Evolutionary conservation across 768 basidiomycete genomes (phyloP).

Genomic region (Coprinopsis marcescibilis): DNA sequence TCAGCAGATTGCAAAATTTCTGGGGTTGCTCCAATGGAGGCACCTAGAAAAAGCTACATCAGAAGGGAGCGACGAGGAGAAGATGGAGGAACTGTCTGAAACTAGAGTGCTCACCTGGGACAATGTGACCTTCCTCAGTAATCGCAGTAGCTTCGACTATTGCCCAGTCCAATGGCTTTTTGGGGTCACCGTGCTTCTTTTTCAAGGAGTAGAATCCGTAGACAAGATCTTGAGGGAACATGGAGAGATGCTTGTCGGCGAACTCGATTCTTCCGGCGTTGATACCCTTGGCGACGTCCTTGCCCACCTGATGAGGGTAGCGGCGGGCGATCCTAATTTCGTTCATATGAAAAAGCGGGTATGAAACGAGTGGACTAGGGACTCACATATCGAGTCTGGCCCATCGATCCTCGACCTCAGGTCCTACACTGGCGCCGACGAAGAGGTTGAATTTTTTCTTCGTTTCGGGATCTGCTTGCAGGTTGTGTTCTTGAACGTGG

Average conservation of each 20-base stretch:
- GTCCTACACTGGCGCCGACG: conserved; percentile 41
- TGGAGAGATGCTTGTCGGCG: conserved; percentile 44
- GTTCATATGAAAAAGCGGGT: conserved; percentile 2
- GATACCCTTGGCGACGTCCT: conserved; percentile 42
- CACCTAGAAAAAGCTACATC: conserved; percentile 25
- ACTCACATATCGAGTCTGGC: conserved; percentile 40
- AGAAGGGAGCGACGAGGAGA: no score
- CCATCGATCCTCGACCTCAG: conserved; percentile 47
- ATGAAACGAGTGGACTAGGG: neutral
- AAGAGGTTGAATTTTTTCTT: conserved; percentile 45
- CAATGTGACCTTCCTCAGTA: conserved; percentile 41
- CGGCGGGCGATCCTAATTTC: conserved; percentile 32
- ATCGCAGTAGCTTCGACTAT: conserved; percentile 46
- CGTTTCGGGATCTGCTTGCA: conserved; percentile 35
- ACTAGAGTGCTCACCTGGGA: conserved; percentile 43
- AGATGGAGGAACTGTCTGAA: no score
- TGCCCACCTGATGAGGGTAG: conserved; percentile 47
- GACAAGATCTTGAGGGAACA: conserved; percentile 46
- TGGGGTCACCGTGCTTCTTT: conserved; percentile 39
- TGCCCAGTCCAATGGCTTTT: conserved; percentile 42
- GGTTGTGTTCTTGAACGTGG: conserved; percentile 35
- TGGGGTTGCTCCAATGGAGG: conserved; percentile 42
- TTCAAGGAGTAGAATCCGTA: conserved; percentile 42
- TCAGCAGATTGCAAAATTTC: conserved; percentile 44
- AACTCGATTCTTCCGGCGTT: conserved; percentile 43